Base-by-base conservation (phyloP, 768 basidiomycete species). In the Boletus pseudopeckii region DNA sequence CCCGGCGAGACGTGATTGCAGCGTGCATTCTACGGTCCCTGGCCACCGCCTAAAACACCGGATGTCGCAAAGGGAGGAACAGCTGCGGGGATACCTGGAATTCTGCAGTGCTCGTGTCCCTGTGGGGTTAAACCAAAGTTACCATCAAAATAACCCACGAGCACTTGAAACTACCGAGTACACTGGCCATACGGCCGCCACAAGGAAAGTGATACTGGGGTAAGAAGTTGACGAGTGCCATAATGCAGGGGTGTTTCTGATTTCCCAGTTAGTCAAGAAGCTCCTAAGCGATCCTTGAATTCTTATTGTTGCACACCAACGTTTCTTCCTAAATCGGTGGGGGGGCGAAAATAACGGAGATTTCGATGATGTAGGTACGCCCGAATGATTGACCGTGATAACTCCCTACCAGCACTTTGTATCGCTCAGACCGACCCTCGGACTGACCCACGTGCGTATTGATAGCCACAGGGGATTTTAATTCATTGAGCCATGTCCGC, bases 341-440 rank as follows among this genome's bases (percentile, higher is more conserved):
- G 24, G 41, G 36, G 32, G 56, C 67, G 62, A 68, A 63, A 66
- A 61, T 28, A 48, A 52, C 68, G 66, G 66, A 55, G 9, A 22
- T 22, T 22, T 22, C 22, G 22, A 22, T 3, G 22, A 47, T 48
- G n/a, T n/a, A n/a, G n/a, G n/a, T n/a, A n/a, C n/a, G n/a, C n/a
- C n/a, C n/a, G n/a, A n/a, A n/a, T n/a, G n/a, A n/a, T n/a, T n/a
- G 33, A 41, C 32, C 13, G 40, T 47, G 24, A 53, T 33, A 33
- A 4, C 17, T 14, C 18, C 37, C 10, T 28, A 15, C 45, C 22
- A 22, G n/a, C n/a, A n/a, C n/a, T n/a, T n/a, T n/a, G n/a, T 22
- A 22, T 22, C 22, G 1, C 22, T 22, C 22, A 2, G 22, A 22
- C 22, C 22, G 22, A 22, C 22, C 22, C 22, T 22, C n/a, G n/a